These are phyloP conservation scores for Ploettnerulaceae sp. DNA, from an alignment of 2,329 filamentous ascomycete species.

Conservation along the genomic window DNA sequence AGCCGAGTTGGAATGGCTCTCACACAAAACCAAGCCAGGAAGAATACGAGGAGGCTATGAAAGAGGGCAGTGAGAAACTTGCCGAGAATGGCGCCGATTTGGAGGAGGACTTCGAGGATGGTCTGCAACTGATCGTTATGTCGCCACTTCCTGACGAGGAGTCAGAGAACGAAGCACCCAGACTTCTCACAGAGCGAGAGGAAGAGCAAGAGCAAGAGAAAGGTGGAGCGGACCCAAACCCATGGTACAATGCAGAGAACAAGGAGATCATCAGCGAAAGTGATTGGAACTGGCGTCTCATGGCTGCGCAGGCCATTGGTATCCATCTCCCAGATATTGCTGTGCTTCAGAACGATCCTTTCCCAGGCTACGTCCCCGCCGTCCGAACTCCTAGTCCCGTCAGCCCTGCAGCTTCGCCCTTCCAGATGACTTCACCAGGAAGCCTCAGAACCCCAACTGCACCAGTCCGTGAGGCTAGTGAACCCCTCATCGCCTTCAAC, in stretches of 20 bases:
- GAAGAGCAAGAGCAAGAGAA: neutral
- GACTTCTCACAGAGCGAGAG: neutral
- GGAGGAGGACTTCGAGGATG: neutral
- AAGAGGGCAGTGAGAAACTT: neutral
- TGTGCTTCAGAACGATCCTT: neutral
- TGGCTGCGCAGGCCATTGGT: neutral
- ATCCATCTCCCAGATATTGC: conserved; percentile 1
- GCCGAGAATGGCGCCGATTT: neutral
- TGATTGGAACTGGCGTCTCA: neutral
- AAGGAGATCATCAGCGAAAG: conserved; percentile 4
- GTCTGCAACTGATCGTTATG: neutral
- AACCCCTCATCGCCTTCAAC: neutral
- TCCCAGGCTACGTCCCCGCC: neutral
- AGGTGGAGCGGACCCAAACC: neutral
- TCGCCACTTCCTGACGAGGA: neutral
- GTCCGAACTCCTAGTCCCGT: neutral
- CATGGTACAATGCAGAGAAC: neutral
- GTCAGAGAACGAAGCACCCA: neutral
- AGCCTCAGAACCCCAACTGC: too few relatives aligned
- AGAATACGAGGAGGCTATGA: neutral
- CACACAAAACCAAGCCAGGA: neutral
- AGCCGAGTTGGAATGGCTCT: conserved; percentile 11
- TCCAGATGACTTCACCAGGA: too few relatives aligned
- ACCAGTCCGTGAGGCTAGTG: too few relatives aligned
- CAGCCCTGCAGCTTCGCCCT: neutral